phyloP scores from a whole-genome alignment of 352 stramenopile species.

The Globisporangium nagaii region DNA sequence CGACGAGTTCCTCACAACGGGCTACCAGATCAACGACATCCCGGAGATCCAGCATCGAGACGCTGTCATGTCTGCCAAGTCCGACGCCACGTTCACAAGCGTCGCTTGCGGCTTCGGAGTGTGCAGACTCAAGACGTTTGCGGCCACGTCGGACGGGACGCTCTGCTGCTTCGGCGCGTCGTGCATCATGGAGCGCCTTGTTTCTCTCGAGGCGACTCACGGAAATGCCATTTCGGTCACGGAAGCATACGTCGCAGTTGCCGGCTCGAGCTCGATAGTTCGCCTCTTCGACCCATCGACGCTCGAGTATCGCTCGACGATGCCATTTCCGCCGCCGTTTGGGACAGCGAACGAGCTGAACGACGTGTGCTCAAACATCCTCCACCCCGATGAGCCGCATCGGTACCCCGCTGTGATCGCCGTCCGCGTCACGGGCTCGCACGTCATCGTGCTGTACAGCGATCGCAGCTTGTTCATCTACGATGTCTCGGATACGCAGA shows the following conservation, averaged over 20 bases:
- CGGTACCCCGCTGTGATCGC: constrained; percentile 54
- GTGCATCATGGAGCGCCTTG: constrained; percentile 67
- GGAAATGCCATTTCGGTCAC: constrained; percentile 76
- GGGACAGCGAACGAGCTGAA: constrained; percentile 29
- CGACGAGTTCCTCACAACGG: constrained; percentile 46
- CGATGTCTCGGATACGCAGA: constrained; percentile 42
- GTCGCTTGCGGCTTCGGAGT: constrained; percentile 55
- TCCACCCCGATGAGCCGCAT: constrained; percentile 51
- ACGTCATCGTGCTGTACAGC: constrained; percentile 66
- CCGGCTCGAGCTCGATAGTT: constrained; percentile 56
- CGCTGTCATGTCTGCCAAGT: constrained; percentile 53
- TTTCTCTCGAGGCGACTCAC: constrained; percentile 54
- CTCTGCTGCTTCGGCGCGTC: constrained; percentile 74
- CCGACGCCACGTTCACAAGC: constrained; percentile 61
- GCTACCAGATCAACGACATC: constrained; percentile 43
- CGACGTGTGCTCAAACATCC: constrained; percentile 7
- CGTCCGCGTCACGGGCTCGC: constrained; percentile 51
- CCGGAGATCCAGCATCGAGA: constrained; percentile 55
- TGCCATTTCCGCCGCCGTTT: constrained; percentile 75
- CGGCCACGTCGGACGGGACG: constrained; percentile 60
- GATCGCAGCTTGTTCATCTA: constrained; percentile 84
- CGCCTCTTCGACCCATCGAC: constrained; percentile 69
- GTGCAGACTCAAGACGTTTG: constrained; percentile 66
- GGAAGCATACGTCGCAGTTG: constrained; percentile 63
- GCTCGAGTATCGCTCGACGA: constrained; percentile 63